Conservation (phyloP, 768 basidiomycete genomes). For the Suillus weaverae region DNA sequence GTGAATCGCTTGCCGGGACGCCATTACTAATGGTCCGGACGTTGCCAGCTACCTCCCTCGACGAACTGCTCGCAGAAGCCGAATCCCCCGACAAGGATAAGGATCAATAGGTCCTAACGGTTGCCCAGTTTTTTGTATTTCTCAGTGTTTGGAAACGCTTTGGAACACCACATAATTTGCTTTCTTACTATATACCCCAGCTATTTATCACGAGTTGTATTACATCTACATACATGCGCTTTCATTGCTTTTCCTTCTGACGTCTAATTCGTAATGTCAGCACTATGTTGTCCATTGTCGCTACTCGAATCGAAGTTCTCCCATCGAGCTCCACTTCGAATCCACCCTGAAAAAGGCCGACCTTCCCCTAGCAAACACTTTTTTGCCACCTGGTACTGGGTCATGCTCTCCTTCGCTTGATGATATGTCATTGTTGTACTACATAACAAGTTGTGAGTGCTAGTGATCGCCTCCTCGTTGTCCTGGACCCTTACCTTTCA, state of each 20-base stretch:
- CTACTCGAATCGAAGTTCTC: constrained; percentile 45
- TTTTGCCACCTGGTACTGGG: constrained; percentile 55
- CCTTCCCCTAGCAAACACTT: constrained; percentile 40
- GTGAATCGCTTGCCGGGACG: constrained; percentile 39
- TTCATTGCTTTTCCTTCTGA: constrained; percentile 1
- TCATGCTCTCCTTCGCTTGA: constrained; percentile 41
- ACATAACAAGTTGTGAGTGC: neutral
- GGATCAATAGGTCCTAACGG: constrained; percentile 17
- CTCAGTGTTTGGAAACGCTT: neutral
- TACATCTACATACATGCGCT: neutral
- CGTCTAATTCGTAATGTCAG: constrained; percentile 2
- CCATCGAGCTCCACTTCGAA: constrained; percentile 51
- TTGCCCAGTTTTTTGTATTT: neutral
- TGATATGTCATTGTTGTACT: constrained; percentile 42
- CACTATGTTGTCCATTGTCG: constrained; percentile 7
- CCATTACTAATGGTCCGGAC: constrained; percentile 26
- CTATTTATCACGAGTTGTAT: neutral
- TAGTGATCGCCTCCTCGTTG: neutral
- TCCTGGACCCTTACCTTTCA: constrained; percentile 10
- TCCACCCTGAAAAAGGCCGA: constrained; percentile 64
- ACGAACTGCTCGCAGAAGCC: constrained; percentile 15
- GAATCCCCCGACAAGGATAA: constrained; percentile 30
- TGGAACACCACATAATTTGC: constrained; percentile 10
- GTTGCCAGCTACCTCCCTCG: constrained; percentile 22
- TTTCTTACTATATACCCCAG: neutral